Base-by-base conservation (phyloP, 805 yeast genomes). In the Scheffersomyces lignosus region DNA sequence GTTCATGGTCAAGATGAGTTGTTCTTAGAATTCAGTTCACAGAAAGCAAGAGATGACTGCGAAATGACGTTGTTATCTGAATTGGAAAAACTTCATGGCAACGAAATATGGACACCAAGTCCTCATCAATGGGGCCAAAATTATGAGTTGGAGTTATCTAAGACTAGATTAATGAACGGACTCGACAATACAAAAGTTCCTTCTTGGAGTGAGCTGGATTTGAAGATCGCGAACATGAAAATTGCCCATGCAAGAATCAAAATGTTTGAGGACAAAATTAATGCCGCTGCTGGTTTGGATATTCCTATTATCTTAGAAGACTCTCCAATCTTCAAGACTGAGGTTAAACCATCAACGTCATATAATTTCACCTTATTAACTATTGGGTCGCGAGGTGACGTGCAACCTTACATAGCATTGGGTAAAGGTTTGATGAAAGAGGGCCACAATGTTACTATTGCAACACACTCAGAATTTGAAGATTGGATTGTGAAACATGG, bases 311-410 rank as follows among this genome's bases (percentile, higher is more conserved):
- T 85, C 16, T 60, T 84, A 33, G 89, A 82, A 48, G 84, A 80
- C 33, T 77, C 78, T 32, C 86, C 87, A 0, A 65, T 70, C 41
- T 58, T 68, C 40, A 67, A 71, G 31, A 75, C 78, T 0, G 73
- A 63, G 31, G 62, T 78, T 22, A 70, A 66, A 38, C 85, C 95
- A 0, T 54, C 70, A 1, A 70, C 76, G 34, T 60, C 78, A 2
- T 75, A 73, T 48, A 74, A 72, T 18, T 75, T 90, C 51, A 81
- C 85, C 0, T 64, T 88, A 32, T 61, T 91, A 40, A 91, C 97
- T 0, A 91, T 91, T 50, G 98, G 98, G 0, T 88, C 96, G 0
- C 73, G 98, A 40, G 98, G 98, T 23, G 98, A 91, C 61, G 97
- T 91, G 5, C 98, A 91, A 61, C 98, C 98, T 0, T 91, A 89